Evolutionary conservation across 2,329 filamentous ascomycete species (phyloP).

Genomic region (Calonectria leucothoes): DNA sequence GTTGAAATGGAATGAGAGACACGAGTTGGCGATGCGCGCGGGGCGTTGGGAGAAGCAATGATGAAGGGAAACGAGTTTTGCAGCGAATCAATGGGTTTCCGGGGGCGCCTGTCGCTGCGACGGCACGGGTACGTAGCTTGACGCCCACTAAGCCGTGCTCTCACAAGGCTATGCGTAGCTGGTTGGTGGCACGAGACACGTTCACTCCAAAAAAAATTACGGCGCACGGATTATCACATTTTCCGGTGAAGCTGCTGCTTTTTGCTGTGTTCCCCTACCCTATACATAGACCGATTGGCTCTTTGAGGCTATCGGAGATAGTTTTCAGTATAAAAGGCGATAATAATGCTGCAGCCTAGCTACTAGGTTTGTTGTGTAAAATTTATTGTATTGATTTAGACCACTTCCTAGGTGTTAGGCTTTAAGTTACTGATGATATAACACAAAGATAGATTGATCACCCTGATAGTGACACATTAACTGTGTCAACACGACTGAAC

Average conservation of each 20-base stretch:
- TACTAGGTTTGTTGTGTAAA: too few relatives aligned
- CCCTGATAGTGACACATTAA: too few relatives aligned
- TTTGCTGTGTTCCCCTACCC: neutral
- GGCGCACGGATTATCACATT: neutral
- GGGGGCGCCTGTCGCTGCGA: slow-evolving; percentile 26
- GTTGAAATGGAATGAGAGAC: slow-evolving; percentile 21
- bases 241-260: neutral
- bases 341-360: too few relatives aligned
- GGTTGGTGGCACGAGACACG: slow-evolving; percentile 7
- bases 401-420: too few relatives aligned
- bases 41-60: slow-evolving; percentile 16
- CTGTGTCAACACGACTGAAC: too few relatives aligned
- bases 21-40: slow-evolving; percentile 22
- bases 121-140: slow-evolving; percentile 21
- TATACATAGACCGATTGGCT: neutral
- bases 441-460: too few relatives aligned
- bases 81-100: slow-evolving; percentile 11
- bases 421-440: too few relatives aligned
- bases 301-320: too few relatives aligned
- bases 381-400: too few relatives aligned
- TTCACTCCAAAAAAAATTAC: neutral
- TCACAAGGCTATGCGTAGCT: slow-evolving; percentile 9
- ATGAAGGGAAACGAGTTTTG: slow-evolving; percentile 20
- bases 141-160: slow-evolving; percentile 19
- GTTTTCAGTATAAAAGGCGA: too few relatives aligned